Evolutionary conservation across 306 rosid genomes (phyloP).

Genomic region (Alnus rubra): DNA sequence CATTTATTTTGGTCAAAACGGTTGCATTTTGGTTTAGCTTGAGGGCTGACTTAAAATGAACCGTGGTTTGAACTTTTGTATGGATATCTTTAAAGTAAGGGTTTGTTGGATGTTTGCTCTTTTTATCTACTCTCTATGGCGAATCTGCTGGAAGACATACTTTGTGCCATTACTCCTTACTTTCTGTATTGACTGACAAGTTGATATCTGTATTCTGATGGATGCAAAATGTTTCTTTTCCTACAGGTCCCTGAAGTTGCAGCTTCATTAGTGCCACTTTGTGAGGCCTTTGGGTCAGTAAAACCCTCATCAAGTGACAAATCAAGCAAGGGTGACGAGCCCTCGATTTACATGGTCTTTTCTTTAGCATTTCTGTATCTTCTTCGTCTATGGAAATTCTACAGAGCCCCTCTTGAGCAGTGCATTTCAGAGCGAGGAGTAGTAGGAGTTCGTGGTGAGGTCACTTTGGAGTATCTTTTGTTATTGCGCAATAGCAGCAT

Average conservation of each 20-base stretch:
- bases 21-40: conserved; percentile 16
- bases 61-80: conserved; percentile 6
- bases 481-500: conserved; percentile 50
- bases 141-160: conserved; percentile 7
- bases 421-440: conserved; percentile 57
- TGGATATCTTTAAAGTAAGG: neutral
- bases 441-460: conserved; percentile 49
- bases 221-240: conserved; percentile 25
- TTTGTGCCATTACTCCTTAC: conserved; percentile 7
- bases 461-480: conserved; percentile 70
- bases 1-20: neutral
- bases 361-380: conserved; percentile 77
- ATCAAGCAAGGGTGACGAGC: conserved; percentile 44
- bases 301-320: conserved; percentile 46
- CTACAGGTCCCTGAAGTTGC: conserved; percentile 71
- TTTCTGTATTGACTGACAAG: neutral
- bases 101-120: conserved; percentile 11
- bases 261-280: conserved; percentile 64
- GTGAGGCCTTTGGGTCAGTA: conserved; percentile 76
- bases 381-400: conserved; percentile 75
- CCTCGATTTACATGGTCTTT: conserved; percentile 62
- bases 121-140: conserved; percentile 14
- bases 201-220: conserved; percentile 27
- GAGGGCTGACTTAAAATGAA: conserved; percentile 10
- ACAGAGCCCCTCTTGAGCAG: conserved; percentile 67